Percentiles rank a stretch among this genome's conserved stretches.
These are phyloP conservation scores for Aspergillus eucalypticola DNA, from an alignment of 2,329 filamentous ascomycete species.

Conservation along the genomic window DNA sequence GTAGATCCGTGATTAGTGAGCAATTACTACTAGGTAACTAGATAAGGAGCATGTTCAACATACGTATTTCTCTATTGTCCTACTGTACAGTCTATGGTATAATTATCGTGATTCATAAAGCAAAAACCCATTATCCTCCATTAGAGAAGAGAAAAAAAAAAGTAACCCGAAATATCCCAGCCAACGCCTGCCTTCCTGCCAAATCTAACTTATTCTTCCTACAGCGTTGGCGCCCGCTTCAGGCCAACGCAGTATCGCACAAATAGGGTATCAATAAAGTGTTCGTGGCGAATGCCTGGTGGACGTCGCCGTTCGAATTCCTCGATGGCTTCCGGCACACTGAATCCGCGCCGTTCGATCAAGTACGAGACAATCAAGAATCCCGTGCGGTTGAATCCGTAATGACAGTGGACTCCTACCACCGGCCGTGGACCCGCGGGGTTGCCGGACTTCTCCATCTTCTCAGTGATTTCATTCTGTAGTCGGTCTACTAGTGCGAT, in stretches of 20 bases:
- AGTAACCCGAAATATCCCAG: conserved; percentile 18
- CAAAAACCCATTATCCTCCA: conserved; percentile 9
- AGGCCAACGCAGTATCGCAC: conserved; percentile 68
- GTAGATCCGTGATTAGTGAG: too few relatives aligned
- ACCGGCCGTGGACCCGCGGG: conserved; percentile 43
- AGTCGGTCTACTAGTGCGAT: conserved; percentile 62
- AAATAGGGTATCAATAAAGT: conserved; percentile 83
- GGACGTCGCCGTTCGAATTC: conserved; percentile 71
- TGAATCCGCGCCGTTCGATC: conserved; percentile 74
- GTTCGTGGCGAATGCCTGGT: conserved; percentile 83
- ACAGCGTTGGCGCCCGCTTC: conserved; percentile 44
- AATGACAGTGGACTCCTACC: conserved; percentile 90
- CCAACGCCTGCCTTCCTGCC: conserved; percentile 3
- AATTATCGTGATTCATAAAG: conserved; percentile 28
- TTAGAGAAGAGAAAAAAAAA: conserved; percentile 8
- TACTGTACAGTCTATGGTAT: conserved; percentile 25
- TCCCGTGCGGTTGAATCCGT: conserved; percentile 91
- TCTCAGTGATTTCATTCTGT: conserved; percentile 55
- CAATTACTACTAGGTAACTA: too few relatives aligned
- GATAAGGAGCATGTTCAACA: too few relatives aligned
- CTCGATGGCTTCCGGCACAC: conserved; percentile 74
- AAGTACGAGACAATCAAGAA: conserved; percentile 89
- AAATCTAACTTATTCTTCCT: neutral
- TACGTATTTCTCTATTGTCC: too few relatives aligned
- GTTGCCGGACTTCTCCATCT: conserved; percentile 48